These are phyloP conservation scores for Medicago lupulina DNA, from an alignment of 306 rosid genomes.

Conservation along the genomic window DNA sequence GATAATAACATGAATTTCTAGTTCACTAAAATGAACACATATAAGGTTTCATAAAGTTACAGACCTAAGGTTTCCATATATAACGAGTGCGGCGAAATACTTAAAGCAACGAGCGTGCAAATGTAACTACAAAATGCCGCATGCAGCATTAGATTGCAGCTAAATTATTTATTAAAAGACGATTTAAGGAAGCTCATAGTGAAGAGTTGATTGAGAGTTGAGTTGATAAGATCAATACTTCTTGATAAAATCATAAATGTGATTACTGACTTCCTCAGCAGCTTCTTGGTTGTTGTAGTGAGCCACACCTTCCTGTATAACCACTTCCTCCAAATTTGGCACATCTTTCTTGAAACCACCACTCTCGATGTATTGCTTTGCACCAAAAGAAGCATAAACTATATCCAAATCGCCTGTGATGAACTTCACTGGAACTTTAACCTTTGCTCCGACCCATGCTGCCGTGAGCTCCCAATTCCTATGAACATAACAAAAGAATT, in stretches of 20 bases:
- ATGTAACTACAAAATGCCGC: background rate
- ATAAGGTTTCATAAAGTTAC: too few relatives aligned
- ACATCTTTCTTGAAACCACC: slow-evolving; percentile 50
- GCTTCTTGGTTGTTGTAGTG: slow-evolving; percentile 53
- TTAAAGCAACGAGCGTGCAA: background rate
- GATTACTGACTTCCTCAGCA: slow-evolving; percentile 35
- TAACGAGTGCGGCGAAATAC: too few relatives aligned
- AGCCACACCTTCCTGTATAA: slow-evolving; percentile 46
- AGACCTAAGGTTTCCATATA: too few relatives aligned
- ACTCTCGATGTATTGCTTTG: slow-evolving; percentile 34
- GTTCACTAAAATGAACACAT: too few relatives aligned
- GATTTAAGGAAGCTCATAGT: background rate
- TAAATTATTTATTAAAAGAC: background rate
- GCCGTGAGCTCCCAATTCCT: slow-evolving; percentile 54
- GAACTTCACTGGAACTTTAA: slow-evolving; percentile 39
- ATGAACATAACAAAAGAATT: background rate
- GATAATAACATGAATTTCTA: too few relatives aligned
- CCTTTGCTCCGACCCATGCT: slow-evolving; percentile 42
- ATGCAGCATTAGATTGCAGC: background rate
- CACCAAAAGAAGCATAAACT: slow-evolving; percentile 33
- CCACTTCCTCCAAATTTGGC: slow-evolving; percentile 49
- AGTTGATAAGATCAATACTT: slow-evolving; percentile 23
- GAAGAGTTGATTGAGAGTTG: background rate
- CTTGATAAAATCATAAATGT: slow-evolving; percentile 39
- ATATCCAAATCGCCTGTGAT: slow-evolving; percentile 47